Conservation (phyloP, 768 basidiomycete genomes). For the Russula dissimulans region DNA sequence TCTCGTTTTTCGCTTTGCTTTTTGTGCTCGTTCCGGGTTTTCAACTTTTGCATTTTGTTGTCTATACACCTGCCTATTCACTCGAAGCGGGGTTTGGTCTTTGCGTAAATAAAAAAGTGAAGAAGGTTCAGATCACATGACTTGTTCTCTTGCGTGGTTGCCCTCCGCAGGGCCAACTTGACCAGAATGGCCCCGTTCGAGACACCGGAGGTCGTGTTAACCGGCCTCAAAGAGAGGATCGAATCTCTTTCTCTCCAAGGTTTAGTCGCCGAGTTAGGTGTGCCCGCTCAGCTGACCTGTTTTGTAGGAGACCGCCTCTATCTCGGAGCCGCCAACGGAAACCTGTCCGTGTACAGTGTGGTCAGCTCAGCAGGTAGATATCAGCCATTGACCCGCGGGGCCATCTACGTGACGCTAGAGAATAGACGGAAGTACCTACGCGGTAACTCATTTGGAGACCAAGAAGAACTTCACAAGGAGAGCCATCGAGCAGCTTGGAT, state of each 20-base stretch:
- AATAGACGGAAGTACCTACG: constrained; percentile 27
- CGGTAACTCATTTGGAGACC: constrained; percentile 44
- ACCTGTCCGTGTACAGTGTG: constrained; percentile 42
- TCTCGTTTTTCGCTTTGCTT: neutral
- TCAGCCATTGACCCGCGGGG: neutral
- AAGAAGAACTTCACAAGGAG: constrained; percentile 57
- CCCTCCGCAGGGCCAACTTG: no score
- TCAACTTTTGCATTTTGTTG: neutral
- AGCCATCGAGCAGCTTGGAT: constrained; percentile 82
- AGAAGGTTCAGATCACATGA: neutral
- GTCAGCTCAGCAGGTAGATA: constrained; percentile 33
- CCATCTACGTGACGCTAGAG: neutral
- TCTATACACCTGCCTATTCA: no score
- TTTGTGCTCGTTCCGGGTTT: neutral
- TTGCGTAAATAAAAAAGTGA: no score
- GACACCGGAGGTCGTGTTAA: constrained; percentile 7
- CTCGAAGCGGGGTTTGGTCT: no score
- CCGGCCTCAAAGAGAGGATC: constrained; percentile 16
- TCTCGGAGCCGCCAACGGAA: constrained; percentile 51
- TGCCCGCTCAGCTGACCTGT: neutral
- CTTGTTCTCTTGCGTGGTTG: neutral
- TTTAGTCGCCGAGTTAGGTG: neutral
- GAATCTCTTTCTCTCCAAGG: constrained; percentile 17
- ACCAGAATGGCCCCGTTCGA: constrained; percentile 18
- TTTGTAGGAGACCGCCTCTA: constrained; percentile 46